Base-by-base conservation (phyloP, 257 asterid species). In the Gentiana macrophylla region DNA sequence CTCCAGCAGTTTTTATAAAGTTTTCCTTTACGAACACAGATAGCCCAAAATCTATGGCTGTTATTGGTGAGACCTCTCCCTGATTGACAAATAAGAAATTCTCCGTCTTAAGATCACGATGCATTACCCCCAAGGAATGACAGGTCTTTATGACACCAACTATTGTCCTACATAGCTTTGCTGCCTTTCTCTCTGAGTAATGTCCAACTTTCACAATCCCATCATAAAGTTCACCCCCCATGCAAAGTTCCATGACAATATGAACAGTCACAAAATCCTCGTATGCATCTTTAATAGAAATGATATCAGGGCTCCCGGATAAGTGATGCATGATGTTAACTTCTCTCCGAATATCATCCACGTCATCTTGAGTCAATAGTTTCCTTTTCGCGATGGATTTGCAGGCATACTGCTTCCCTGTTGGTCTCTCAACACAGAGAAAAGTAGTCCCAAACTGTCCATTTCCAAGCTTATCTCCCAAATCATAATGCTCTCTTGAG, bases 201-300 rank as follows among this genome's bases (percentile, higher is more conserved):
- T n/a, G n/a, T n/a, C n/a, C n/a, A n/a, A n/a, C n/a, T n/a, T n/a
- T n/a, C n/a, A n/a, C n/a, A n/a, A n/a, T n/a, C n/a, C n/a, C n/a
- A n/a, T n/a, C n/a, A n/a, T n/a, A 90, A 36, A 89, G 97, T 71
- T 89, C 97, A 47, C 97, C 97, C 1, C 97, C 97, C 0, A 82
- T 71, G 68, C 97, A 89, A 9, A 89, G 82, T 62, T 89, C 97
- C 97, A 89, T 89, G 52, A 89, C 86, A 5, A 89, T 75, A 64
- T 86, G 95, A 62, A 89, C 94, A 3, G 93, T 88, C 38, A 84
- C 81, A 1, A 91, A 76, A 62, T 89, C 97, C 74, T 89, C 97
- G 52, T 81, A 86, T 8, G 97, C 92, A 52, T 89, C 95, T 53
- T 80, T 81, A 43, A 89, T 89, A 10, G 86, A 70, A 61, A 89